Evolutionary conservation across 768 basidiomycete species (phyloP).

Genomic region (Xerocomus potaroensis): DNA sequence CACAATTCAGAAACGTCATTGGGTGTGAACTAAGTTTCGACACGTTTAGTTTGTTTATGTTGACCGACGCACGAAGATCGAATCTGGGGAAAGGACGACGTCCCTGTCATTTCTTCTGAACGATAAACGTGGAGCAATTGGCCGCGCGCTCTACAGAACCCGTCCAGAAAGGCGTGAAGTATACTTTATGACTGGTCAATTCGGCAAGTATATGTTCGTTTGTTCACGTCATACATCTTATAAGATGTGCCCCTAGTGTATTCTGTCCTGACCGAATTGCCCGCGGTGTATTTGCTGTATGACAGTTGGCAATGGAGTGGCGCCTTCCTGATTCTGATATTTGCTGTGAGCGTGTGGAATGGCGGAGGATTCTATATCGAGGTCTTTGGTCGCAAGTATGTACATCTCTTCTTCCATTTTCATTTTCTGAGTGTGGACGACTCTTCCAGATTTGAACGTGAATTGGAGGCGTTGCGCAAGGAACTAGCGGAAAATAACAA

Average conservation of each 20-base stretch:
- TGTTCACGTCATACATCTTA: background rate
- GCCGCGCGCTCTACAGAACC: conserved; percentile 59
- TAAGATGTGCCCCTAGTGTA: conserved; percentile 51
- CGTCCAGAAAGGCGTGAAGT: conserved; percentile 58
- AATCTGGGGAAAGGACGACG: conserved; percentile 87
- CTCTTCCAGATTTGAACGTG: conserved; percentile 75
- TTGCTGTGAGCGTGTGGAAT: conserved; percentile 91
- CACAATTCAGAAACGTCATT: background rate
- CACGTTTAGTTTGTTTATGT: conserved; percentile 70
- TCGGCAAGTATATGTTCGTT: conserved; percentile 43
- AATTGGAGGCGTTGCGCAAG: conserved; percentile 85
- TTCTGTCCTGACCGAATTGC: conserved; percentile 78
- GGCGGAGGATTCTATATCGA: conserved; percentile 96
- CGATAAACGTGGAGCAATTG: conserved; percentile 82
- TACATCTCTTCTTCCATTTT: conserved; percentile 16
- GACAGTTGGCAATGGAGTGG: conserved; percentile 75
- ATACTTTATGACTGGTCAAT: conserved; percentile 83
- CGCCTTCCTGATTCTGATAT: conserved; percentile 72
- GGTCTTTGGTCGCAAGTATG: conserved; percentile 94
- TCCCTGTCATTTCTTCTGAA: conserved; percentile 87
- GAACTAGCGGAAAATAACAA: conserved; percentile 73
- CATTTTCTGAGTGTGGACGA: conserved; percentile 5
- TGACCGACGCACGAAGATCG: conserved; percentile 84
- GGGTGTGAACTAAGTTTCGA: background rate
- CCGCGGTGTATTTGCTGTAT: conserved; percentile 80